Conservation (phyloP, 208 protist species). For the Wallacemonas sp. region DNA sequence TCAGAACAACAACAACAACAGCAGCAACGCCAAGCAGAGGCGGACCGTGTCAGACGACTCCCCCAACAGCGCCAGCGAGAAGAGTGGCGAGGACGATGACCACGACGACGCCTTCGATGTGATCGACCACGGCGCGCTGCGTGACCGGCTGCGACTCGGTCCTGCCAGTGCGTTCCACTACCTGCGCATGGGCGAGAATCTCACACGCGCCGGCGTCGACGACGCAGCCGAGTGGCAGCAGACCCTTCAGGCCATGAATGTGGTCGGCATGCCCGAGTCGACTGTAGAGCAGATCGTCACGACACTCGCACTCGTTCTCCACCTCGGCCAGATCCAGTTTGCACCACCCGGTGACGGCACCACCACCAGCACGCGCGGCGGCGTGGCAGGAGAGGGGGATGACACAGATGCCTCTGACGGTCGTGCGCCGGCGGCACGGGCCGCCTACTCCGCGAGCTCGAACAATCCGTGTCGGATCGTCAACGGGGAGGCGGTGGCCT, state of each 20-base stretch:
- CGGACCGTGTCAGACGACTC: too few species aligned
- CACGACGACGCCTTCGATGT: neutral
- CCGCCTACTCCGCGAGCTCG: neutral
- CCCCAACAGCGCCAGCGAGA: neutral
- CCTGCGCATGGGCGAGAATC: constrained; percentile 50
- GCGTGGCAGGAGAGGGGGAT: too few species aligned
- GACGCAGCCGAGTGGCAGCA: constrained; percentile 81
- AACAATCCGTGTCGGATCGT: neutral
- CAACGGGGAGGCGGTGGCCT: constrained; percentile 41
- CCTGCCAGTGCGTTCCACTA: constrained; percentile 68
- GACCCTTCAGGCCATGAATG: constrained; percentile 89
- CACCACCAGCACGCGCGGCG: neutral
- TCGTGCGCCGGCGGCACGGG: too few species aligned
- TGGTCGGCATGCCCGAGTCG: constrained; percentile 76
- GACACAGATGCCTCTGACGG: too few species aligned
- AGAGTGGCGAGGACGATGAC: neutral
- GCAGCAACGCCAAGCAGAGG: too few species aligned
- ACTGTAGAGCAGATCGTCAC: constrained; percentile 83
- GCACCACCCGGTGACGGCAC: constrained; percentile 21
- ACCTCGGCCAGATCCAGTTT: constrained; percentile 95
- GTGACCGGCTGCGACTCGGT: constrained; percentile 37
- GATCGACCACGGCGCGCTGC: constrained; percentile 30
- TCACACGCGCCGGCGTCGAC: constrained; percentile 74
- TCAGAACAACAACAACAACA: too few species aligned
- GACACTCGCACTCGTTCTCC: constrained; percentile 92